Evolutionary conservation across 345 rosid genomes (phyloP).

Genomic region (Reutealis trisperma): DNA sequence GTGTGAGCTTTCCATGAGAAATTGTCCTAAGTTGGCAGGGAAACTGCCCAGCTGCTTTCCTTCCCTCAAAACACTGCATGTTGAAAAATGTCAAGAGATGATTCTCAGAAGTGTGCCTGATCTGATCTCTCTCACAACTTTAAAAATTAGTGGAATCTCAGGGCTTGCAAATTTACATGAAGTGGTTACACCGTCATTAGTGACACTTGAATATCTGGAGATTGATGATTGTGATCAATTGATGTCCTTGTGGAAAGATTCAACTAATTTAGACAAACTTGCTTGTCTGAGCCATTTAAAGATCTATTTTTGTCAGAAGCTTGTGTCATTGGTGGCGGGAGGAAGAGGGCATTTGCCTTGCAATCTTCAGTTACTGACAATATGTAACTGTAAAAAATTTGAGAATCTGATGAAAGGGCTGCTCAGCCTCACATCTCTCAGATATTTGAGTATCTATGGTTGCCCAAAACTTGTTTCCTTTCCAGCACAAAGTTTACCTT

Average conservation of each 20-base stretch:
- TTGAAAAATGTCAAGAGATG: no score
- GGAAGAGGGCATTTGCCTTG: background rate
- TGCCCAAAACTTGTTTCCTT: conserved; percentile 10
- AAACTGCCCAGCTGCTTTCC: no score
- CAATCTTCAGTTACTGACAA: background rate
- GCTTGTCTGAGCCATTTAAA: background rate
- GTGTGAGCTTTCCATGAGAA: no score
- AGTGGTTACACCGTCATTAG: no score
- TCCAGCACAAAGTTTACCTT: conserved; percentile 12
- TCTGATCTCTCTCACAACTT: no score
- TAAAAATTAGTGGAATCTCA: no score
- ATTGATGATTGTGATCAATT: conserved; percentile 8
- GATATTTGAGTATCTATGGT: background rate
- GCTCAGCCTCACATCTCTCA: conserved; percentile 17
- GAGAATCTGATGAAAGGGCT: background rate
- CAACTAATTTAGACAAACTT: background rate
- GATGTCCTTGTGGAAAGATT: conserved; percentile 1
- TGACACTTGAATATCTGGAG: conserved; percentile 1
- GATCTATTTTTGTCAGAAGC: background rate
- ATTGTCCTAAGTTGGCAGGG: no score
- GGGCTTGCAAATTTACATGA: background rate
- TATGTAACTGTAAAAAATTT: background rate
- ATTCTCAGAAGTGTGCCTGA: no score
- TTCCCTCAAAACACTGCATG: no score
- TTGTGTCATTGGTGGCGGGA: background rate